A percentile compares a stretch with the other conserved stretches of the same genome.
Conservation (phyloP, 2,329 filamentous ascomycete species). For the Hirsutella minnesotensis region DNA sequence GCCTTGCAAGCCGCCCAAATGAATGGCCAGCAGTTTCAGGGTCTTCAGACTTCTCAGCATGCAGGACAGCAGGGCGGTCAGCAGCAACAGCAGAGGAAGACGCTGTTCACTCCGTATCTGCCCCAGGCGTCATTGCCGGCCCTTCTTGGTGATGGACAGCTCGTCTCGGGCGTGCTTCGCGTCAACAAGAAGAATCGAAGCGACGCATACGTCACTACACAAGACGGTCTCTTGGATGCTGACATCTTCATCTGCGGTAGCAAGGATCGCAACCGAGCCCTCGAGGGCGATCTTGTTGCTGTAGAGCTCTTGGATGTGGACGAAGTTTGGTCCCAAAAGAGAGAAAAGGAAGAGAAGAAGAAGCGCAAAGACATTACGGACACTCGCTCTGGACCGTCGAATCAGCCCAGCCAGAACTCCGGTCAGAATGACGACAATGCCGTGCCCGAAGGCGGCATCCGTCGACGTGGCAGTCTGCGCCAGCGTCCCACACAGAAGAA, state of each 20-base stretch:
- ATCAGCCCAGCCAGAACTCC: constrained; percentile 54
- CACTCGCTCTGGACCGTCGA: constrained; percentile 65
- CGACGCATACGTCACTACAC: constrained; percentile 92
- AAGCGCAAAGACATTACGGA: constrained; percentile 98
- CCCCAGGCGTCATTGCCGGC: constrained; percentile 90
- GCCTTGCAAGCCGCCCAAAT: constrained; percentile 83
- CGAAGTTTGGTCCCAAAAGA: constrained; percentile 97
- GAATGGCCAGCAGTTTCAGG: constrained; percentile 62
- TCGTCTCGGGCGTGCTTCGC: constrained; percentile 90
- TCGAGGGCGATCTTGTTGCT: constrained; percentile 92
- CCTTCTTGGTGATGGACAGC: constrained; percentile 78
- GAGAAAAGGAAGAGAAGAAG: constrained; percentile 99
- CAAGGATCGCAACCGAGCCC: constrained; percentile 93
- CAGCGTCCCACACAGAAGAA: constrained; percentile 99
- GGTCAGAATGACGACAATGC: constrained; percentile 50
- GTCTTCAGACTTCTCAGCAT: constrained; percentile 60
- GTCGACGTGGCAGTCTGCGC: constrained; percentile 85
- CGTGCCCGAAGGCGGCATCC: constrained; percentile 69
- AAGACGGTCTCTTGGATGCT: constrained; percentile 77
- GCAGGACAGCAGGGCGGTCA: constrained; percentile 47
- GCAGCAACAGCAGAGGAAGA: constrained; percentile 85
- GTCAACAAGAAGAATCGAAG: constrained; percentile 99
- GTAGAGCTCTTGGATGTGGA: constrained; percentile 95
- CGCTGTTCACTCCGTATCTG: constrained; percentile 93
- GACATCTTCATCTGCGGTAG: constrained; percentile 99